These are phyloP conservation scores for Neovahlkampfia damariscottae DNA, from an alignment of 78 protist species.

Conservation along the genomic window DNA sequence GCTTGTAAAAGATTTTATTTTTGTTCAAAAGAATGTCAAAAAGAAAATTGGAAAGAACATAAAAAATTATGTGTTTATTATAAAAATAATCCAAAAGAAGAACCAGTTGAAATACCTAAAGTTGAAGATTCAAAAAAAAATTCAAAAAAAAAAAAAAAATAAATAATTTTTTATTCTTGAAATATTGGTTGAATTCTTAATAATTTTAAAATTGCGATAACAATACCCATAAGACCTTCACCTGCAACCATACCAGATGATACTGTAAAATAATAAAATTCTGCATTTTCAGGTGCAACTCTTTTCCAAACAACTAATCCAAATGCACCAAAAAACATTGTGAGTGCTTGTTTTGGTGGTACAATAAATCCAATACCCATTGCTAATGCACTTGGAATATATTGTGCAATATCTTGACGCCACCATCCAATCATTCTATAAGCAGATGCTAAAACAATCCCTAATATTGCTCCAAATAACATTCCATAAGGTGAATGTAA, in stretches of 20 bases:
- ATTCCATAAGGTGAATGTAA: background rate
- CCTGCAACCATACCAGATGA: background rate
- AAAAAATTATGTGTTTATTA: too few species aligned
- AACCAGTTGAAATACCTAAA: too few species aligned
- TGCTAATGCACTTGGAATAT: background rate
- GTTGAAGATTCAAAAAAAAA: too few species aligned
- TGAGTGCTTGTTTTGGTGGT: background rate
- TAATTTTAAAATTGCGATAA: background rate
- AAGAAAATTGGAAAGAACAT: too few species aligned
- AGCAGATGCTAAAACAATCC: background rate
- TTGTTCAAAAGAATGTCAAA: too few species aligned
- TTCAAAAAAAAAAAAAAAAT: too few species aligned
- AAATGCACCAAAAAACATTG: background rate
- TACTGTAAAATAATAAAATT: background rate
- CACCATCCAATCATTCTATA: background rate
- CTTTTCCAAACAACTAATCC: background rate
- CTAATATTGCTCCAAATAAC: background rate
- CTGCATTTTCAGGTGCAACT: background rate
- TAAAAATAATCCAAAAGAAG: too few species aligned
- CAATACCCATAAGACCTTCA: background rate
- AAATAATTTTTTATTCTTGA: too few species aligned
- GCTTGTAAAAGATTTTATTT: too few species aligned
- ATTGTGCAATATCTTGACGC: background rate
- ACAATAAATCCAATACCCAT: background rate
- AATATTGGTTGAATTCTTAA: background rate